These are phyloP conservation scores for Gossypium gossypioides DNA, from an alignment of 441 rosid species.

Conservation along the genomic window DNA sequence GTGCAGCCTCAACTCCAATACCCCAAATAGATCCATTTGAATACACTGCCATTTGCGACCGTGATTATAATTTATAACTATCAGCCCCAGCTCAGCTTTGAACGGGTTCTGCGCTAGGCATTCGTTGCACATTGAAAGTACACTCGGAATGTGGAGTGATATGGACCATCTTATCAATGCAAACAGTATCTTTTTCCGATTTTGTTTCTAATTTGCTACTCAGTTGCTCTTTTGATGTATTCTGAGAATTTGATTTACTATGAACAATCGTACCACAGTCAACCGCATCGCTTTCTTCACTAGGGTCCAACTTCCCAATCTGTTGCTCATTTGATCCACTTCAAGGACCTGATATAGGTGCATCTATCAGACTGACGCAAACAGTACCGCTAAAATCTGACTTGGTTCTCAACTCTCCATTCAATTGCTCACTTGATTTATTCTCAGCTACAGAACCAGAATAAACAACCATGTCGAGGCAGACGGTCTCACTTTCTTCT, in stretches of 20 bases:
- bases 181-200: slow-evolving; percentile 2
- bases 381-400: slow-evolving; percentile 13
- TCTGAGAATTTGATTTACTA: slow-evolving; percentile 8
- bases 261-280: background rate
- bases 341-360: slow-evolving; percentile 8
- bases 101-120: slow-evolving; percentile 45
- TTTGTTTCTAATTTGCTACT: slow-evolving; percentile 20
- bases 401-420: slow-evolving; percentile 16
- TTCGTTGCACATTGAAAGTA: slow-evolving; percentile 30
- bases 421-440: slow-evolving; percentile 23
- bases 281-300: slow-evolving; percentile 14
- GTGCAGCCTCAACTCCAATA: background rate
- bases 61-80: background rate
- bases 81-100: slow-evolving; percentile 33
- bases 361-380: background rate
- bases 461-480: slow-evolving; percentile 16
- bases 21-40: background rate
- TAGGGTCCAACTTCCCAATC: slow-evolving; percentile 21
- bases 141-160: slow-evolving; percentile 14
- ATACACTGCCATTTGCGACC: background rate
- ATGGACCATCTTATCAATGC: slow-evolving; percentile 2
- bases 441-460: slow-evolving; percentile 17
- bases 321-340: slow-evolving; percentile 20
- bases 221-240: slow-evolving; percentile 19
- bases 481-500: slow-evolving; percentile 20